Conservation (phyloP, 2,329 filamentous ascomycete genomes). For the Trichoderma citrinoviride region DNA sequence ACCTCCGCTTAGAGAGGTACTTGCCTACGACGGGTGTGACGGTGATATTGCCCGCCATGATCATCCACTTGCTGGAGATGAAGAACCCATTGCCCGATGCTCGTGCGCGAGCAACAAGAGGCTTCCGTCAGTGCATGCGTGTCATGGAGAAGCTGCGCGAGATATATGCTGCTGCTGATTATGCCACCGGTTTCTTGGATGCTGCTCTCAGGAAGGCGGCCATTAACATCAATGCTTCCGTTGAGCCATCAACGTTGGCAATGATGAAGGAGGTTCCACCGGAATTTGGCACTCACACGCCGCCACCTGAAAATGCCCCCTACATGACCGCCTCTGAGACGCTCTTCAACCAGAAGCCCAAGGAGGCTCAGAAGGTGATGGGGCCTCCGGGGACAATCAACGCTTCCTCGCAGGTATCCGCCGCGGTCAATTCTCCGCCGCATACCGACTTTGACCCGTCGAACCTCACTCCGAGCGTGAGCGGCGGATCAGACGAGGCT, state of each 20-base stretch:
- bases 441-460: conserved; percentile 45
- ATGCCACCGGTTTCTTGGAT: conserved; percentile 91
- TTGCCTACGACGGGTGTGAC: conserved; percentile 89
- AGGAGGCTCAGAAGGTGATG: conserved; percentile 35
- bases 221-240: conserved; percentile 59
- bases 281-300: conserved; percentile 46
- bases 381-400: conserved; percentile 41
- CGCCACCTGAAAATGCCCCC: conserved; percentile 51
- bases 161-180: conserved; percentile 91
- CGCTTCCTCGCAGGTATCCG: conserved; percentile 37
- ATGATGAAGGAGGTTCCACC: conserved; percentile 40
- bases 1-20: conserved; percentile 69
- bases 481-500: conserved; percentile 43
- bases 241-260: conserved; percentile 34
- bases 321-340: conserved; percentile 44
- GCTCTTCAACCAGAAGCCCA: conserved; percentile 37
- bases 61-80: conserved; percentile 90
- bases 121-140: conserved; percentile 89
- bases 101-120: conserved; percentile 69
- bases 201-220: conserved; percentile 84
- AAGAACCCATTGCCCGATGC: conserved; percentile 74
- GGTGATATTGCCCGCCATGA: conserved; percentile 86
- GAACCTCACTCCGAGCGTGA: conserved; percentile 46
- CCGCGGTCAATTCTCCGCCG: conserved; percentile 42
- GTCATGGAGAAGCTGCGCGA: conserved; percentile 85